Evolutionary conservation across 345 rosid genomes (phyloP), one percentile per base, ranked within the genome.

Genomic region (Melaleuca alternifolia): DNA sequence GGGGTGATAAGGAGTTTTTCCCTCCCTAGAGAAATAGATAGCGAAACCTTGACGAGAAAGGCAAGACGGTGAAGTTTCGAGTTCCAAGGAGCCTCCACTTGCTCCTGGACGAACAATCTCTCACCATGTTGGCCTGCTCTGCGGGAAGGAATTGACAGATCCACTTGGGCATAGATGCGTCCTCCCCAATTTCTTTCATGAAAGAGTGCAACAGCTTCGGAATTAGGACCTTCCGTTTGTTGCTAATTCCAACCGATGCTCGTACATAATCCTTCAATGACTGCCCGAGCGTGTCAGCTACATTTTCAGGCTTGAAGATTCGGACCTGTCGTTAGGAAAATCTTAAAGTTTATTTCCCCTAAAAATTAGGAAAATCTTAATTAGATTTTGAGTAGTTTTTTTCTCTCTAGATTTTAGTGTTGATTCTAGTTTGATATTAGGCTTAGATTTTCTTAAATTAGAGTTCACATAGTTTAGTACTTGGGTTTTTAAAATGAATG

Each of bases 41-140:
- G 11, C 97, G 92, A 86, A 94, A 94, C 87, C 95, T 91, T 11
- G 97, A 89, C 87, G 92, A 92, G 18, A 92, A 94, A 5, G 96
- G 95, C 37, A 90, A 54, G 48, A 93, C 84, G 7, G 93, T 91
- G 90, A 92, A 92, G 90, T 86, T 89, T 51, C 93, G 92, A 37
- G 90, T 85, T 8, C 93, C 91, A 0, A 90, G 92, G 71, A 93
- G 91, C 88, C 89, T 89, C 92, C 93, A 86, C 87, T 92, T 92
- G 52, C 88, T 92, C 79, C 86, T 87, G 33, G 93, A 89, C 18
- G 90, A 89, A 75, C 93, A 90, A 41, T 89, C 90, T 87, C 88
- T 88, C 24, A 92, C 93, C 89, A 88, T 85, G 83, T 88, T 88
- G 41, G 92, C 95, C 84, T 93, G 95, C 87, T 91, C 88, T 37